Evolutionary conservation across 345 rosid species (phyloP).

Genomic region (Microcos paniculata): DNA sequence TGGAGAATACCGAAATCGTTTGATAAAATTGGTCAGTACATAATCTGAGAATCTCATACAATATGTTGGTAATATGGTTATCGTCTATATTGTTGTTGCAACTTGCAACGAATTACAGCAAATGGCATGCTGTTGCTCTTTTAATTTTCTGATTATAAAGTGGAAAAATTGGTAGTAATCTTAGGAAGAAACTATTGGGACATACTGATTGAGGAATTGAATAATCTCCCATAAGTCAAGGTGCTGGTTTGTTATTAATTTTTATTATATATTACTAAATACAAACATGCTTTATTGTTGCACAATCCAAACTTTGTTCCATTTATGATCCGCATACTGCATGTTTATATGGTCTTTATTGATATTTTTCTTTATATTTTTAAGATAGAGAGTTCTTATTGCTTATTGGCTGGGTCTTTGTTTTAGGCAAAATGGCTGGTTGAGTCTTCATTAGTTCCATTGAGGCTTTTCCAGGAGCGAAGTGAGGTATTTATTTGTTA

Average conservation of each 20-base stretch:
- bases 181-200: background rate
- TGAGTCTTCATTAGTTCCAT: constrained; percentile 79
- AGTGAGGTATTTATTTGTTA: constrained; percentile 61
- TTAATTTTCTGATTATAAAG: background rate
- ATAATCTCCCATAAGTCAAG: background rate
- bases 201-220: background rate
- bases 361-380: background rate
- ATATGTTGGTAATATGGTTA: background rate
- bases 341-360: background rate
- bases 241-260: background rate
- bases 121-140: background rate
- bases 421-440: constrained; percentile 92
- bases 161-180: background rate
- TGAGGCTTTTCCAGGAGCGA: constrained; percentile 93
- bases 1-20: constrained; percentile 78
- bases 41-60: background rate
- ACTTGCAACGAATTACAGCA: too few species aligned
- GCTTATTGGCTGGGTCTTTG: background rate
- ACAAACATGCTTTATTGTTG: background rate
- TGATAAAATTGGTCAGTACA: constrained; percentile 80
- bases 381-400: background rate
- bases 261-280: background rate
- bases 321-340: background rate
- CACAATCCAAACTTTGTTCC: background rate
- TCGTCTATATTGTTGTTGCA: background rate